Evolutionary conservation across 2,329 filamentous ascomycete species (phyloP), one percentile per base, ranked within the genome.

Genomic region (Didymella lethalis): DNA sequence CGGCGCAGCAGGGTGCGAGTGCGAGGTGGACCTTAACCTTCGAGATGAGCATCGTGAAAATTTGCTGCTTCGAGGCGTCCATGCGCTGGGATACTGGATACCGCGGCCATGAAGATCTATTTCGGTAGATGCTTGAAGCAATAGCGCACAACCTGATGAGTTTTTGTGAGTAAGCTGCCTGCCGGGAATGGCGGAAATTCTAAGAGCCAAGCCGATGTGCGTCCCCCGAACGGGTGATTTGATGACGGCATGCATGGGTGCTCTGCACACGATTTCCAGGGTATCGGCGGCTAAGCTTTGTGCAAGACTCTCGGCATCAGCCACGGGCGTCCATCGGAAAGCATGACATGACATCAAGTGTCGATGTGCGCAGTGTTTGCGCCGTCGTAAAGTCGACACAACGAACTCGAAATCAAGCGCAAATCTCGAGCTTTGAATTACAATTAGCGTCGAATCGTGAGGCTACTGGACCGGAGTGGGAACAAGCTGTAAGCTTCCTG

Each of bases 251-350:
- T 69, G 66, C 62, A 63, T 64, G 56, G 29, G 45, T 55, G 41
- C 31, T 29, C 45, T 41, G 56, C 43, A 49, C 48, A 51, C 55
- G 41, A 49, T 40, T 38, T 31, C 51, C 18, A 54, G 44, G 26
- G 31, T 61, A 64, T 60, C 62, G 55, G 26, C 46, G 54, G 59
- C 63, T 67, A 71, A 71, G 69, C 69, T 70, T 71, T 66, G 63
- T 64, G 64, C 65, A 71, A 68, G 66, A 67, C 50, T 57, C 68
- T 71, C 57, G 69, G 67, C 68, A 62, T 56, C 62, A 67, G 66
- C 63, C 63, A 63, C 61, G 53, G 55, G 48, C 60, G 54, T 62
- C 54, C 62, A 51, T 31, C 46, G 55, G 51, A 56, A 65, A 61
- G 60, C 60, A 64, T 66, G 63, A 63, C 65, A 64, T 61, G 64